Evolutionary conservation across 1,284 basidiomycete species (phyloP), one percentile per base, ranked within the genome.

Genomic region (Laetiporus sulphureus): DNA sequence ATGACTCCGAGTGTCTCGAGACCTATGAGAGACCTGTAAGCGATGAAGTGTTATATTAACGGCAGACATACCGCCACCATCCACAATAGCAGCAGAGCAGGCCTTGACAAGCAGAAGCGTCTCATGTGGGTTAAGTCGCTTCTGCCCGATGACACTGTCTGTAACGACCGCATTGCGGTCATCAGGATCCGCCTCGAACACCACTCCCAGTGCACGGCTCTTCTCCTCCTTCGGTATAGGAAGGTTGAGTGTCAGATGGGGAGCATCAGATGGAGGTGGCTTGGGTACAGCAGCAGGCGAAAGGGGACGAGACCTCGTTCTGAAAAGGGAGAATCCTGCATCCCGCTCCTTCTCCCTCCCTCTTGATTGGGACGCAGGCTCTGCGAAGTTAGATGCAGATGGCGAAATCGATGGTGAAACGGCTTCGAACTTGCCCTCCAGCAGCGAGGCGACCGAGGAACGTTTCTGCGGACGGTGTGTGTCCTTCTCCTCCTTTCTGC

Each of bases 1-100:
- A 88, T 87, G 31, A 88, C 69, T 22, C 84, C 84, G 37, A 84
- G 76, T 2, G 79, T 78, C 57, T 85, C 83, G 38, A 85, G 65
- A 21, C 83, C 83, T 87, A 47, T 33, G 12, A 34, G 29, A 36
- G 35, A 27, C 24, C 22, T 1, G 19, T 24, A 18, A 41, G n/a
- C 16, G n/a, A 36, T 25, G 21, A 36, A 23, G 30, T 39, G 10
- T 30, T 15, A 3, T 6, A 29, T 12, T 21, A n/a, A 11, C 24
- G 24, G 4, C 22, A 16, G 8, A 44, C 59, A 36, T 36, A 60
- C 60, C 64, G 76, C 83, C 83, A 55, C 73, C 71, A 40, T 76
- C 68, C 38, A 69, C 64, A 34, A 87, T 81, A 33, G 73, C 72
- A 50, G 74, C 68, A 23, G 79, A 73, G 55, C 83, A 85, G 40